Conservation (phyloP, 805 yeast genomes). For the Wickerhamiella brachini region DNA sequence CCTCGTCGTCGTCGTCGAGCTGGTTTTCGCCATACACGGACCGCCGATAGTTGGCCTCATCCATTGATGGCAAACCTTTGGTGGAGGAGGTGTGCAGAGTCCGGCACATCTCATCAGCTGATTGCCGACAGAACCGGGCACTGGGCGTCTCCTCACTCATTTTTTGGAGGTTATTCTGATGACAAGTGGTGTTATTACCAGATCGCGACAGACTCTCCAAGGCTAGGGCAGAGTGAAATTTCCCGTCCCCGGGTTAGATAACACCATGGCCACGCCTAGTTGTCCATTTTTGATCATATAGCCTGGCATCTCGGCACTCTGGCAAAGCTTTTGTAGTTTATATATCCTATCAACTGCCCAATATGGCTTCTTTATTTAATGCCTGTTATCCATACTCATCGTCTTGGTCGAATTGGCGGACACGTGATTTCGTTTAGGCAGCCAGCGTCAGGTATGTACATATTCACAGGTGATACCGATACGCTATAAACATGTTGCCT, state of each 20-base stretch:
- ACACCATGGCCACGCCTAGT: too few relatives aligned
- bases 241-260: background rate
- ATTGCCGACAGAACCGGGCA: conserved; percentile 38
- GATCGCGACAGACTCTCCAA: background rate
- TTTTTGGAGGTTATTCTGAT: background rate
- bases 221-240: background rate
- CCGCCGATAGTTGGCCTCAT: conserved; percentile 61
- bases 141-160: conserved; percentile 1
- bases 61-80: conserved; percentile 51
- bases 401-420: too few relatives aligned
- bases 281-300: too few relatives aligned
- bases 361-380: too few relatives aligned
- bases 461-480: too few relatives aligned
- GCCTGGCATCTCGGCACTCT: too few relatives aligned
- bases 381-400: too few relatives aligned
- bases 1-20: conserved; percentile 62
- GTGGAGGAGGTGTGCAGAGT: conserved; percentile 48
- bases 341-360: too few relatives aligned
- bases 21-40: conserved; percentile 73
- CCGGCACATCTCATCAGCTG: conserved; percentile 50
- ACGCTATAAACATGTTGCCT: too few relatives aligned
- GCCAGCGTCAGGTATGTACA: too few relatives aligned
- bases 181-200: background rate
- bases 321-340: too few relatives aligned
- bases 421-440: too few relatives aligned